A percentile compares a stretch with the other conserved stretches of the same genome.
Conservation (phyloP, 2,329 filamentous ascomycete species). For the Davidsoniella australis region DNA sequence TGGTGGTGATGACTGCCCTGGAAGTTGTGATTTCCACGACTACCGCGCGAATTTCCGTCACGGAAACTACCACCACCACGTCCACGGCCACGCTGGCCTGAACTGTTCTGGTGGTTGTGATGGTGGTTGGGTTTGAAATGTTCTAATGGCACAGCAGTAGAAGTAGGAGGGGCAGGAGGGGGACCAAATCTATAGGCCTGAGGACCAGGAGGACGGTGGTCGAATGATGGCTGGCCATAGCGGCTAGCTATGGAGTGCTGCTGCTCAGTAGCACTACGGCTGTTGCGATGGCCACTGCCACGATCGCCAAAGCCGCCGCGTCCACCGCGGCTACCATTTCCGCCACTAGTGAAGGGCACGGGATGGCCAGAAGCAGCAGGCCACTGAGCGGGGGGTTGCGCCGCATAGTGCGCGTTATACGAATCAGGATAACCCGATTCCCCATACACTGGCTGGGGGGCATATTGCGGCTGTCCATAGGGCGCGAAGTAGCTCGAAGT, state of each 20-base stretch:
- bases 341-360: slow-evolving; percentile 11
- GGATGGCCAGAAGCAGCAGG: slow-evolving; percentile 21
- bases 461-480: slow-evolving; percentile 20
- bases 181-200: slow-evolving; percentile 25
- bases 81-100: slow-evolving; percentile 20
- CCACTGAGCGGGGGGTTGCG: slow-evolving; percentile 21
- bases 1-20: slow-evolving; percentile 21
- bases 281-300: slow-evolving; percentile 18
- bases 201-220: slow-evolving; percentile 11
- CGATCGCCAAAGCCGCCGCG: slow-evolving; percentile 27
- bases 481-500: slow-evolving; percentile 8
- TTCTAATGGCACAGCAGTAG: slow-evolving; percentile 8
- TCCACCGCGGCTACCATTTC: slow-evolving; percentile 1
- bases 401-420: slow-evolving; percentile 22
- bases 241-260: slow-evolving; percentile 9
- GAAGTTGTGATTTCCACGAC: slow-evolving; percentile 28
- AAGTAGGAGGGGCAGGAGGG: slow-evolving; percentile 22
- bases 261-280: slow-evolving; percentile 8
- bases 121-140: slow-evolving; percentile 19
- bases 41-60: slow-evolving; percentile 23
- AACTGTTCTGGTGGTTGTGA: slow-evolving; percentile 16
- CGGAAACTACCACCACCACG: slow-evolving; percentile 22
- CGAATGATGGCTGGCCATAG: slow-evolving; percentile 8
- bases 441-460: slow-evolving; percentile 28
- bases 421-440: slow-evolving; percentile 22